These are phyloP conservation scores for Leptodermis oblonga DNA, from an alignment of 257 asterid species.

Conservation along the genomic window DNA sequence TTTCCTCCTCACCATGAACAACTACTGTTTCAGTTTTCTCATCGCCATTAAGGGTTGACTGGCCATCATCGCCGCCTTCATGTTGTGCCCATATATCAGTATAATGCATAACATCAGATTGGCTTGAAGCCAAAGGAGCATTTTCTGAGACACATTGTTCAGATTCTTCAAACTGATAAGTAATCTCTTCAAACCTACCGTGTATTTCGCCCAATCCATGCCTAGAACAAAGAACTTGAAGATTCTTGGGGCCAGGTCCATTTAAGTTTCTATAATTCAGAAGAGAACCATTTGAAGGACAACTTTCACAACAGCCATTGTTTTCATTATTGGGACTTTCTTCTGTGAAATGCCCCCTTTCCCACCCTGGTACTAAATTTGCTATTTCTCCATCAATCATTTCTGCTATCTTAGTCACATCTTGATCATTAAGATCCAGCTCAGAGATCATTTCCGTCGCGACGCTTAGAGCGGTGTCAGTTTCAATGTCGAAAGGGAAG, in stretches of 20 bases:
- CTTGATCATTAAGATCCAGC: slow-evolving; percentile 81
- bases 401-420: slow-evolving; percentile 66
- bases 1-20: slow-evolving; percentile 8
- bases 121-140: slow-evolving; percentile 35
- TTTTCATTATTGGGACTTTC: slow-evolving; percentile 28
- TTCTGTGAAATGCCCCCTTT: slow-evolving; percentile 32
- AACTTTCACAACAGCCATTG: slow-evolving; percentile 36
- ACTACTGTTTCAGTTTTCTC: slow-evolving; percentile 9
- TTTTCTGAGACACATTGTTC: slow-evolving; percentile 36
- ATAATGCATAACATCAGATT: slow-evolving; percentile 30
- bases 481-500: slow-evolving; percentile 72
- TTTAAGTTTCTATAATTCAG: slow-evolving; percentile 29
- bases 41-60: slow-evolving; percentile 16
- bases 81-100: slow-evolving; percentile 33
- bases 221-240: slow-evolving; percentile 41
- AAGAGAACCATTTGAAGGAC: slow-evolving; percentile 35
- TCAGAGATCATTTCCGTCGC: slow-evolving; percentile 89
- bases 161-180: slow-evolving; percentile 54
- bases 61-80: slow-evolving; percentile 31
- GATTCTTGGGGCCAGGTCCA: slow-evolving; percentile 29
- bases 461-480: slow-evolving; percentile 67
- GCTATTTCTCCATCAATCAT: slow-evolving; percentile 77
- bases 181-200: slow-evolving; percentile 90
- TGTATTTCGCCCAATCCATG: slow-evolving; percentile 59
- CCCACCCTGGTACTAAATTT: slow-evolving; percentile 77